Evolutionary conservation across 257 asterid species (phyloP).

Genomic region (Fraxinus cuspidata): DNA sequence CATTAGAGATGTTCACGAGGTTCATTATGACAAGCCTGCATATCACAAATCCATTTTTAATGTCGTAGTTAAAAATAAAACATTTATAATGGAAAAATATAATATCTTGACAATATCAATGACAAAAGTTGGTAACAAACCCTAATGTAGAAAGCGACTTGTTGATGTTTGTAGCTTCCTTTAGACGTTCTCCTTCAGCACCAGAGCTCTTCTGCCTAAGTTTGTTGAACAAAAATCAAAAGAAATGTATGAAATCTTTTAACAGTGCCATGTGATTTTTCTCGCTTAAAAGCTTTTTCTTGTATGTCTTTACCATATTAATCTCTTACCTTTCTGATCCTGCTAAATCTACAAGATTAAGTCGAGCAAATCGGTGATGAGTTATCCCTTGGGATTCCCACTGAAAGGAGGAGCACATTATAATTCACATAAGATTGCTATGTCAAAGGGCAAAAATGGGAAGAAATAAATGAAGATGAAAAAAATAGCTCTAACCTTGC

Average conservation of each 20-base stretch:
- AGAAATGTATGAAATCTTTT: slow-evolving; percentile 3
- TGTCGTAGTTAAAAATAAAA: slow-evolving; percentile 15
- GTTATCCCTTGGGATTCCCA: slow-evolving; percentile 95
- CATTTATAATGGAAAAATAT: slow-evolving; percentile 9
- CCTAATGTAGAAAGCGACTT: slow-evolving; percentile 97
- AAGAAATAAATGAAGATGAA: slow-evolving; percentile 15
- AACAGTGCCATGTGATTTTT: neutral
- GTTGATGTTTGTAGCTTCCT: slow-evolving; percentile 97
- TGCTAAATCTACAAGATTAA: slow-evolving; percentile 95
- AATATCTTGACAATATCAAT: slow-evolving; percentile 22
- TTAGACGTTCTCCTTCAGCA: slow-evolving; percentile 96
- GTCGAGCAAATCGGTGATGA: slow-evolving; percentile 88
- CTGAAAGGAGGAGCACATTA: slow-evolving; percentile 37
- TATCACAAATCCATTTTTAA: slow-evolving; percentile 10
- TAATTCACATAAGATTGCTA: slow-evolving; percentile 11
- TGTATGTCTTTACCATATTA: neutral
- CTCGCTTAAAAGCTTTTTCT: neutral
- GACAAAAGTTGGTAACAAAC: slow-evolving; percentile 41
- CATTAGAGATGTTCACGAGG: slow-evolving; percentile 84
- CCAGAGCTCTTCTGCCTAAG: slow-evolving; percentile 97
- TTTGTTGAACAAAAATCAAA: slow-evolving; percentile 26
- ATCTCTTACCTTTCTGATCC: slow-evolving; percentile 87
- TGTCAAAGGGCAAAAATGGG: slow-evolving; percentile 16
- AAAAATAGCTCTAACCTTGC: slow-evolving; percentile 59
- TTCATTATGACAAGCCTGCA: slow-evolving; percentile 97